phyloP scores from a whole-genome alignment of 495 filamentous ascomycete species.

The Xylaria sp. region DNA sequence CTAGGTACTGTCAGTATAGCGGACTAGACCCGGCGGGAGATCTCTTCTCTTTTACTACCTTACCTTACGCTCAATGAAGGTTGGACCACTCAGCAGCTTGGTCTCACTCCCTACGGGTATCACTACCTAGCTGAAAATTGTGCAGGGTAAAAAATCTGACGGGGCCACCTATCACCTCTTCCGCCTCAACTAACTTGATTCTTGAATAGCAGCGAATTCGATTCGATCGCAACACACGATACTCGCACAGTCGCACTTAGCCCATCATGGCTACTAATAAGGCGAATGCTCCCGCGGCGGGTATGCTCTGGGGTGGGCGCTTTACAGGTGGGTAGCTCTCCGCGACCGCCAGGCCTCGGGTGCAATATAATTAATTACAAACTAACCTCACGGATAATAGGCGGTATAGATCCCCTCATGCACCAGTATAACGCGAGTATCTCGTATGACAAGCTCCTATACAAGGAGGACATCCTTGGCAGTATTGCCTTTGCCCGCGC shows the following conservation, averaged over 20 bases:
- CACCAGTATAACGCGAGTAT: slow-evolving; percentile 82
- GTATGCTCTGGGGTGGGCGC: slow-evolving; percentile 83
- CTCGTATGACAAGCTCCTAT: slow-evolving; percentile 80
- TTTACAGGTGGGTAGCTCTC: slow-evolving; percentile 62
- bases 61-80: background rate
- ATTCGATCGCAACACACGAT: slow-evolving; percentile 20
- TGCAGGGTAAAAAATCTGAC: background rate
- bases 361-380: slow-evolving; percentile 23
- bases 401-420: slow-evolving; percentile 87
- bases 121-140: background rate
- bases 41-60: background rate
- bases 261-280: slow-evolving; percentile 27
- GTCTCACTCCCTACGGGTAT: background rate
- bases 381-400: slow-evolving; percentile 52
- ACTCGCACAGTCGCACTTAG: slow-evolving; percentile 19
- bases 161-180: slow-evolving; percentile 5
- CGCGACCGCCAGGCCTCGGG: slow-evolving; percentile 23
- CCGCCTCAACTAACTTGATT: slow-evolving; percentile 9
- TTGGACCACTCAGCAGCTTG: background rate
- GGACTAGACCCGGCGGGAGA: too few species aligned
- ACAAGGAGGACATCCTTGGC: slow-evolving; percentile 78
- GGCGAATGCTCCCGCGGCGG: slow-evolving; percentile 43
- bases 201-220: slow-evolving; percentile 12
- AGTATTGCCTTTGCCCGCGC: slow-evolving; percentile 86
- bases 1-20: too few species aligned